A percentile compares a stretch with the other conserved stretches of the same genome.
These are phyloP conservation scores for Xylaria sp. DNA, from an alignment of 2,329 filamentous ascomycete genomes.

Conservation along the genomic window DNA sequence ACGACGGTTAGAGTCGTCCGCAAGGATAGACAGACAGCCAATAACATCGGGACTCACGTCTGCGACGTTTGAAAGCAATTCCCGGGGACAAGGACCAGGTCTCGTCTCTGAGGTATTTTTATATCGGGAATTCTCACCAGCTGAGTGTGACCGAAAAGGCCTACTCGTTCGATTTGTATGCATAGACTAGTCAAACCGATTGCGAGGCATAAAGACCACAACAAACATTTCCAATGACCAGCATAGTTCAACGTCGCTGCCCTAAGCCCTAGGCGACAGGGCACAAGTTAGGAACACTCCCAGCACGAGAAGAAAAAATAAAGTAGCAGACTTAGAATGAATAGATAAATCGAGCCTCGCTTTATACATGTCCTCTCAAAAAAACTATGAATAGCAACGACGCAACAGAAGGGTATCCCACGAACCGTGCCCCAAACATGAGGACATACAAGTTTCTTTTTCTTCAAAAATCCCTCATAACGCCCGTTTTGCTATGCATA, in stretches of 20 bases:
- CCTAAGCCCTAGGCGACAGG: not conserved
- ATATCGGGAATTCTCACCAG: not conserved
- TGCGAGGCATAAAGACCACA: not conserved
- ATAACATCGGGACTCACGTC: too few relatives aligned
- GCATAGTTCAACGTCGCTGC: not conserved
- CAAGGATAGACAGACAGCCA: too few relatives aligned
- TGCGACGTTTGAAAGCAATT: too few relatives aligned
- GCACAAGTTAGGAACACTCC: not conserved
- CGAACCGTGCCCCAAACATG: slow-evolving; percentile 7
- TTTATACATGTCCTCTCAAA: not conserved
- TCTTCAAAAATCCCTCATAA: slow-evolving; percentile 15
- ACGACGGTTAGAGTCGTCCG: too few relatives aligned
- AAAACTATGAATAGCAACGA: not conserved
- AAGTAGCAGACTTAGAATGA: not conserved
- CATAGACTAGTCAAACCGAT: not conserved
- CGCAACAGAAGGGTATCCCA: slow-evolving; percentile 33
- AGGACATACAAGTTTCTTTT: slow-evolving; percentile 14
- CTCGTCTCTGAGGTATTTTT: not conserved
- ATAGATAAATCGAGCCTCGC: not conserved
- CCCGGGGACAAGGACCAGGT: too few relatives aligned
- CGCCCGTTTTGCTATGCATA: slow-evolving; percentile 28
- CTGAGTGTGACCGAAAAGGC: not conserved
- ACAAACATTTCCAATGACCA: not conserved
- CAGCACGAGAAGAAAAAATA: not conserved
- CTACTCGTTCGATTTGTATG: not conserved